A percentile compares a stretch with the other conserved stretches of the same genome.
Conservation (phyloP, 768 basidiomycete genomes). For the Russula sp. region DNA sequence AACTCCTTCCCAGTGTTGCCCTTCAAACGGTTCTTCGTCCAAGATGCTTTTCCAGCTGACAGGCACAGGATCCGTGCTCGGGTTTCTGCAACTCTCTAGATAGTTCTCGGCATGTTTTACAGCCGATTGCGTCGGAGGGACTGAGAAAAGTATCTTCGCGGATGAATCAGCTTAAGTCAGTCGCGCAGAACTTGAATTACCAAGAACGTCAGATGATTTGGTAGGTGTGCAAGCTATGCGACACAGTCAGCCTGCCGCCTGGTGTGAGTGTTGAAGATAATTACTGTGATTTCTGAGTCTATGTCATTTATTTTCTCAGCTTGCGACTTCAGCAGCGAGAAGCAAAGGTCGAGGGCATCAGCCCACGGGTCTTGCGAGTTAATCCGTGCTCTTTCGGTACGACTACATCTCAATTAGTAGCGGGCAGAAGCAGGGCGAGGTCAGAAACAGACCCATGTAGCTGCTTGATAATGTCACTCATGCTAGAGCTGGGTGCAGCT, state of each 20-base stretch:
- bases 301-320: conserved; percentile 49
- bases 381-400: conserved; percentile 62
- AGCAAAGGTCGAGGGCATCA: conserved; percentile 52
- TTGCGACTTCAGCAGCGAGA: conserved; percentile 45
- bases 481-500: conserved; percentile 51
- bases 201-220: conserved; percentile 68
- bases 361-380: conserved; percentile 57
- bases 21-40: conserved; percentile 77
- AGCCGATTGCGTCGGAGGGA: conserved; percentile 45
- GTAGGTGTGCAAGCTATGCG: conserved; percentile 27
- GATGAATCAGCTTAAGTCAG: background rate
- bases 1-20: conserved; percentile 80
- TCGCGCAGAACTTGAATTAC: conserved; percentile 32
- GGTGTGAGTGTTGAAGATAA: background rate
- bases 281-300: conserved; percentile 61
- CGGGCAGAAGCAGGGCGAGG: background rate
- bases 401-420: conserved; percentile 35
- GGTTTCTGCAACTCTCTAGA: conserved; percentile 44
- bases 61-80: conserved; percentile 33
- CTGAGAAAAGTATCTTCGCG: conserved; percentile 50
- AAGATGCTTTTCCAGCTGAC: conserved; percentile 79
- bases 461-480: conserved; percentile 48
- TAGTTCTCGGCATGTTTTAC: conserved; percentile 49
- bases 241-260: background rate
- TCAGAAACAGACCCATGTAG: conserved; percentile 45